Evolutionary conservation across 352 stramenopile genomes (phyloP).

Genomic region (Phytophthora sansomeana): DNA sequence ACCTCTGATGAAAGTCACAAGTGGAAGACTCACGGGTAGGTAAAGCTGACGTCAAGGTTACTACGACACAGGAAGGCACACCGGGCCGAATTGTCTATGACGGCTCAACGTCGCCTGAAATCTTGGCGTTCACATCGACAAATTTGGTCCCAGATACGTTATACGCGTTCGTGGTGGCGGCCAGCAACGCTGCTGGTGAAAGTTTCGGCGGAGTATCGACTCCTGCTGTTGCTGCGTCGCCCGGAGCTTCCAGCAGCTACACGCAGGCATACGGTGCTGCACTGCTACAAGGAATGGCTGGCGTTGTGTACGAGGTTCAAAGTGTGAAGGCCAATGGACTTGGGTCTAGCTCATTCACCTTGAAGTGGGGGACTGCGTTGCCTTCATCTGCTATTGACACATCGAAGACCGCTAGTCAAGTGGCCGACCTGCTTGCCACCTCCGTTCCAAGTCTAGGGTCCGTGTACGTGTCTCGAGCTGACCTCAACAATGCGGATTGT

Average conservation of each 20-base stretch:
- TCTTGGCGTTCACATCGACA: slow-evolving; percentile 75
- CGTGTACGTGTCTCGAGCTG: slow-evolving; percentile 69
- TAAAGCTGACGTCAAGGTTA: slow-evolving; percentile 70
- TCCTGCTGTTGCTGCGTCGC: slow-evolving; percentile 92
- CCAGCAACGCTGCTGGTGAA: slow-evolving; percentile 93
- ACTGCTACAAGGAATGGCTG: slow-evolving; percentile 92
- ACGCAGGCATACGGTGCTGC: slow-evolving; percentile 92
- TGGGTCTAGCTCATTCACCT: slow-evolving; percentile 51
- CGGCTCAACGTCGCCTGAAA: slow-evolving; percentile 81
- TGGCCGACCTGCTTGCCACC: slow-evolving; percentile 51
- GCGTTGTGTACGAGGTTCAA: slow-evolving; percentile 96
- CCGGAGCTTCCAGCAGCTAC: slow-evolving; percentile 84
- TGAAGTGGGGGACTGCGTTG: slow-evolving; percentile 49
- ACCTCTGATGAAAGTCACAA: slow-evolving; percentile 91
- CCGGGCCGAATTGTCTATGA: slow-evolving; percentile 93
- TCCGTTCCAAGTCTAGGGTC: slow-evolving; percentile 45
- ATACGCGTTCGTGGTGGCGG: slow-evolving; percentile 94
- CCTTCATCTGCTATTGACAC: slow-evolving; percentile 54
- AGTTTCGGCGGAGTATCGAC: slow-evolving; percentile 89
- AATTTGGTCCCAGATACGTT: slow-evolving; percentile 90
- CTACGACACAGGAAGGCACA: slow-evolving; percentile 87
- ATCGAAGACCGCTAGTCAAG: slow-evolving; percentile 45
- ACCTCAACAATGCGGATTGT: slow-evolving; percentile 58
- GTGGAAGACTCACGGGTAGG: slow-evolving; percentile 86
- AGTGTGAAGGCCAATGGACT: slow-evolving; percentile 73